phyloP scores from a whole-genome alignment of 768 basidiomycete species.

The Mycena leptocephala region DNA sequence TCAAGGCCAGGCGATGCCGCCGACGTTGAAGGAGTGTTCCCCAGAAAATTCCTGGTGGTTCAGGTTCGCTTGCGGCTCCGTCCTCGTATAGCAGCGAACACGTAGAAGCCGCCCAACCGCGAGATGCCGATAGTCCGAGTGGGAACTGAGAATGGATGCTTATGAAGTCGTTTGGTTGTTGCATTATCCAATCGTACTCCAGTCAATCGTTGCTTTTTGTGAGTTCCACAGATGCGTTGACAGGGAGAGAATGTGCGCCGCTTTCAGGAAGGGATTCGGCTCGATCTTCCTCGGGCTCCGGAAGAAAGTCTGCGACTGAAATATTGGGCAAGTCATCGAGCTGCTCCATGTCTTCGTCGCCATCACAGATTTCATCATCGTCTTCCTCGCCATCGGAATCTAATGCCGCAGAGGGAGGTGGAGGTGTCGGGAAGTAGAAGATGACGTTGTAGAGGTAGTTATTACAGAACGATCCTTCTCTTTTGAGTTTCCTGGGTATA shows the following conservation, averaged over 20 bases:
- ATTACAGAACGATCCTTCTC: constrained; percentile 5
- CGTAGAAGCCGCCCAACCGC: not conserved
- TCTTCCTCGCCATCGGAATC: not conserved
- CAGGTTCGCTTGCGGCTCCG: not conserved
- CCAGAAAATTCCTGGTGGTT: not conserved
- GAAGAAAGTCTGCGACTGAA: not conserved
- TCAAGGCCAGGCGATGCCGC: not conserved
- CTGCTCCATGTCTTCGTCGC: not conserved
- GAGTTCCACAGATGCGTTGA: too few species aligned
- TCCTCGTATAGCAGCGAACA: not conserved
- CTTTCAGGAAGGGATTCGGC: too few species aligned
- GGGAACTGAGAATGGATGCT: not conserved
- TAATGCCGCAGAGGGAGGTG: not conserved
- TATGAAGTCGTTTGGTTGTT: not conserved
- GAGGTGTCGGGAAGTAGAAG: too few species aligned
- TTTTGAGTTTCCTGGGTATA: constrained; percentile 11
- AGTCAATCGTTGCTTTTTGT: not conserved
- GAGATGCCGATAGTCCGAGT: constrained; percentile 3
- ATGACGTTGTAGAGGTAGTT: not conserved
- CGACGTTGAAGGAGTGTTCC: not conserved
- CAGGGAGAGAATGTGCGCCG: not conserved
- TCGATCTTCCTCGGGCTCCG: not conserved
- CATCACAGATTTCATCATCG: not conserved
- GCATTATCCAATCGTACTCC: not conserved
- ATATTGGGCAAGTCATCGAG: not conserved